A percentile compares a stretch with the other conserved stretches of the same genome.
Conservation (phyloP, 108 stramenopile genomes). For the Seminavis robusta region DNA sequence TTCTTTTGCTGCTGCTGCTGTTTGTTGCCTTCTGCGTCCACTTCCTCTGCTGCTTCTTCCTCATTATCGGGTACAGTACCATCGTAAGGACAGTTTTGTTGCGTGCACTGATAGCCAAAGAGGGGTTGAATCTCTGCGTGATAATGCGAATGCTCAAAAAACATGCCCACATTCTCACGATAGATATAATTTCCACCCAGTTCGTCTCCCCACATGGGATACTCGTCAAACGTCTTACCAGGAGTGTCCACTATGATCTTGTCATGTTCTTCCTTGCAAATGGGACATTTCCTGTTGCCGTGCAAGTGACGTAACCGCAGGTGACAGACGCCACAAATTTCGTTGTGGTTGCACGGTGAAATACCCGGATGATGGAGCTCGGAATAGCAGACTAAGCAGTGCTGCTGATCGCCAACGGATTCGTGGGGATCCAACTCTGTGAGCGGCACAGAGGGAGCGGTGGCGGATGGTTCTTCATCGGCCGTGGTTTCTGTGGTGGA, state of each 20-base stretch:
- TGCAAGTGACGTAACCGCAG: conserved; percentile 70
- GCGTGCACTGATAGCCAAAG: conserved; percentile 58
- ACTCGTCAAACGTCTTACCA: conserved; percentile 45
- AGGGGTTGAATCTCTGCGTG: conserved; percentile 47
- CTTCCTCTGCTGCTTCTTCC: not conserved
- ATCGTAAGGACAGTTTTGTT: conserved; percentile 40
- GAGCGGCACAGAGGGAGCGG: too few species aligned
- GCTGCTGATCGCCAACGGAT: too few species aligned
- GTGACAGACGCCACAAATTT: conserved; percentile 76
- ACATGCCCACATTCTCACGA: conserved; percentile 73
- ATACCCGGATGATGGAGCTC: conserved; percentile 43
- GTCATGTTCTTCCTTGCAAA: conserved; percentile 72
- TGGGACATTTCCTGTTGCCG: conserved; percentile 67
- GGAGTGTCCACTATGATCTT: conserved; percentile 64
- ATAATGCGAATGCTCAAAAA: conserved; percentile 58
- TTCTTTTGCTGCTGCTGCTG: not conserved
- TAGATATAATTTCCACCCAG: conserved; percentile 45
- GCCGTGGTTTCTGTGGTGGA: too few species aligned
- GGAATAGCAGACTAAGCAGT: conserved; percentile 77
- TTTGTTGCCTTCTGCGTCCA: not conserved
- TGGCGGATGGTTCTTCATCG: too few species aligned
- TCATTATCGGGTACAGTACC: conserved; percentile 10
- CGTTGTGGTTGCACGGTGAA: conserved; percentile 77
- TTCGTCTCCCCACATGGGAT: conserved; percentile 73
- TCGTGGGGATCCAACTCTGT: too few species aligned